Percentiles rank a stretch among this genome's conserved stretches.
phyloP scores from a whole-genome alignment of 2,329 filamentous ascomycete genomes.

The Rhexocercosporidium sp. region DNA sequence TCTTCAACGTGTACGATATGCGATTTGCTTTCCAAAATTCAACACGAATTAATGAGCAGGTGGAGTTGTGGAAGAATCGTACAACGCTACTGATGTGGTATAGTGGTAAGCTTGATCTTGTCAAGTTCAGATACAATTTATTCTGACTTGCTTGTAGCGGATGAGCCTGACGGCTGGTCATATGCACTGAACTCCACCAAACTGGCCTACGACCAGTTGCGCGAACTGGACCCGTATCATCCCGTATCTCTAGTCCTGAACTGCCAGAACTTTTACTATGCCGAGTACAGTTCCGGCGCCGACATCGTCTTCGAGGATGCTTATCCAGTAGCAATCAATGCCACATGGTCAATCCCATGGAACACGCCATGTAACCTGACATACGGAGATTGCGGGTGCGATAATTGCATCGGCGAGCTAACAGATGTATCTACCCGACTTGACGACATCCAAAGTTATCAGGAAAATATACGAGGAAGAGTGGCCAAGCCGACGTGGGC shows the following conservation, averaged over 20 bases:
- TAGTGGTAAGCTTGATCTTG: conserved; percentile 43
- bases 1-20: conserved; percentile 52
- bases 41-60: conserved; percentile 46
- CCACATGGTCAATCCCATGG: conserved; percentile 50
- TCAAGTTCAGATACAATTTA: not conserved
- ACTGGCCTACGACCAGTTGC: conserved; percentile 50
- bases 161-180: conserved; percentile 52
- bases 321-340: conserved; percentile 55
- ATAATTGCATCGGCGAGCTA: conserved; percentile 49
- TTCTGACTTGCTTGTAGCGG: conserved; percentile 35
- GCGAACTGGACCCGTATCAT: conserved; percentile 55
- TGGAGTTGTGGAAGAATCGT: conserved; percentile 36
- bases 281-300: conserved; percentile 53
- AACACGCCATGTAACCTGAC: conserved; percentile 54
- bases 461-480: conserved; percentile 44
- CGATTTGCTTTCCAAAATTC: conserved; percentile 38
- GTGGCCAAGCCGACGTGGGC: conserved; percentile 52
- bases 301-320: conserved; percentile 57
- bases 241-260: conserved; percentile 57
- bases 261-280: conserved; percentile 58
- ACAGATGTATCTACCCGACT: conserved; percentile 51
- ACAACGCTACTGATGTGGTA: conserved; percentile 55
- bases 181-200: conserved; percentile 50
- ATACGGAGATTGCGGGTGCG: conserved; percentile 59
- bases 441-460: conserved; percentile 48